Base-by-base conservation (phyloP, 2,329 filamentous ascomycete species). In the Fusarium xyrophilum region DNA sequence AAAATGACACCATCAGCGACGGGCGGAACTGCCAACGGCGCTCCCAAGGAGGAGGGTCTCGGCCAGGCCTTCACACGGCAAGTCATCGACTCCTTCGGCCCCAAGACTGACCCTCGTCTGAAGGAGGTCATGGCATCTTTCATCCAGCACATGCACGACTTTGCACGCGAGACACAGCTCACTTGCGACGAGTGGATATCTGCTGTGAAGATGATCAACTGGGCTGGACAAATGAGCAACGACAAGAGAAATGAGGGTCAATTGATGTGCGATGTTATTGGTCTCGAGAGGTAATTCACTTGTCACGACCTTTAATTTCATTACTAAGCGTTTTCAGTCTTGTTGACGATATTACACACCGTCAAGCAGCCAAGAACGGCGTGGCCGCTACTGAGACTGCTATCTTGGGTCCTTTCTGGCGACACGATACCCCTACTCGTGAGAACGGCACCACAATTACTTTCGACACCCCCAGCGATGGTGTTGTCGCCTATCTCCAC, bases 321-420 rank as follows among this genome's bases (percentile, higher is more conserved):
- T 38, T 27, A 10, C 28, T 58, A 35, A 72, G 30, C 4, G 6
- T 2, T 4, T 12, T 0, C 54, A 84, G 82, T 23, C 86, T 92
- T 7, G 91, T 94, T 47, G 92, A 95, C 77, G 91, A 95, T 76
- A 95, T 96, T 74, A 92, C 91, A 57, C 91, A 89, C 80, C 89
- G 88, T 52, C 68, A 74, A 19, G 84, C 85, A 51, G 81, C 84
- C 56, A 80, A 80, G 52, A 72, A 74, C 36, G 66, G 75, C 39
- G 80, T 82, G 17, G 74, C 80, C 17, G 83, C 88, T 14, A 96
- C 92, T 8, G 87, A 91, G 4, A 91, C 91, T 7, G 89, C 93
- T 40, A 93, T 97, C 69, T 85, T 97, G 1, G 93, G 93, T 0
- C 93, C 93, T 2, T 97, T 97, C 81, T 96, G 92, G 87, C 86